These are phyloP conservation scores for Sutorius eximius DNA, from an alignment of 1,284 basidiomycete species.

Conservation along the genomic window DNA sequence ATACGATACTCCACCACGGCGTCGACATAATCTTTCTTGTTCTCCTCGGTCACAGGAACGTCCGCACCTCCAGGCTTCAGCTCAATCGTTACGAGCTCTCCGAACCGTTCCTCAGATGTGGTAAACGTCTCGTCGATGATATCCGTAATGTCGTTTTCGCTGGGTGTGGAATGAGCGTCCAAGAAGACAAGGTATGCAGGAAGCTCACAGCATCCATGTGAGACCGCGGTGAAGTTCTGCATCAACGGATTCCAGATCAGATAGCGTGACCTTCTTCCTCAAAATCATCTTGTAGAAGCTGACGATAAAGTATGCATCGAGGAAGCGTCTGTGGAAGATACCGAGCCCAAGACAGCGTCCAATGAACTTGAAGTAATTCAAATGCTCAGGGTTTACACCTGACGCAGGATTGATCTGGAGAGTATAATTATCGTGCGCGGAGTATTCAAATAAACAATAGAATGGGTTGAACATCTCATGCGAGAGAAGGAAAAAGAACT, in stretches of 20 bases:
- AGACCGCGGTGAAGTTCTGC: conserved; percentile 85
- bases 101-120: conserved; percentile 91
- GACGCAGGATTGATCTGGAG: conserved; percentile 95
- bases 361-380: conserved; percentile 98
- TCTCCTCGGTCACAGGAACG: conserved; percentile 85
- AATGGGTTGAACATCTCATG: conserved; percentile 97
- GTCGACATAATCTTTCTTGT: conserved; percentile 96
- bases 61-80: conserved; percentile 81
- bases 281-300: conserved; percentile 98
- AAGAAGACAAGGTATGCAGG: background rate
- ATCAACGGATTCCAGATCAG: conserved; percentile 87
- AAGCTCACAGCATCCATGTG: conserved; percentile 86
- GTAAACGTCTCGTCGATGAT: conserved; percentile 90
- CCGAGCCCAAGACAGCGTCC: conserved; percentile 88
- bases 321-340: conserved; percentile 94
- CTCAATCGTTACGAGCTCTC: conserved; percentile 90
- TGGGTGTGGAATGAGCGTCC: conserved; percentile 29
- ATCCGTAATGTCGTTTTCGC: conserved; percentile 88
- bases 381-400: conserved; percentile 92
- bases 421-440: conserved; percentile 95
- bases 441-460: conserved; percentile 97
- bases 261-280: conserved; percentile 84
- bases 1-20: conserved; percentile 90
- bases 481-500: conserved; percentile 88
- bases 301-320: conserved; percentile 96